These are phyloP conservation scores for Guadua angustifolia DNA, from an alignment of 176 grass and related monocot genomes.

Conservation along the genomic window DNA sequence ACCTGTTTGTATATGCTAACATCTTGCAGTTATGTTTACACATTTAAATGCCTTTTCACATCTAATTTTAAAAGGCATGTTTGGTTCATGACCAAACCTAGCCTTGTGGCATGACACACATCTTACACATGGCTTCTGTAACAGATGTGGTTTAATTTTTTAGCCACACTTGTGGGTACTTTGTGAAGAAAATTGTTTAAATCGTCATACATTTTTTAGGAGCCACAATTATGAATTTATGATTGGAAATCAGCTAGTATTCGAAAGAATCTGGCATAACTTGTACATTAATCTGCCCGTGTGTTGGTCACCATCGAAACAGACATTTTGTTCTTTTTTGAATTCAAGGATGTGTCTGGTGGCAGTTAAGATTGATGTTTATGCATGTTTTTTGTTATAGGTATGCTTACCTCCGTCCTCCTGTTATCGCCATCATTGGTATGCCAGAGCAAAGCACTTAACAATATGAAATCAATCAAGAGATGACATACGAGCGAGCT, in stretches of 20 bases:
- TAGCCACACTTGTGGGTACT: neutral
- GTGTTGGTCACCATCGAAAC: neutral
- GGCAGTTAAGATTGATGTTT: neutral
- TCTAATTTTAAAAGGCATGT: constrained; percentile 13
- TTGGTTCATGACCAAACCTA: constrained; percentile 3
- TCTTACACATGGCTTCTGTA: constrained; percentile 19
- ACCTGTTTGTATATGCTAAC: constrained; percentile 21
- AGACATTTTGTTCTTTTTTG: neutral
- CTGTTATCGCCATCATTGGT: constrained; percentile 26
- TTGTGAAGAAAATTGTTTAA: neutral
- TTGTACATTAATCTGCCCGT: neutral
- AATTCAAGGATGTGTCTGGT: neutral
- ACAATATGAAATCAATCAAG: constrained; percentile 22
- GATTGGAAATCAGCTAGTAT: constrained; percentile 7
- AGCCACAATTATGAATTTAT: constrained; percentile 3
- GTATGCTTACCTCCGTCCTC: neutral
- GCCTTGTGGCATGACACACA: neutral
- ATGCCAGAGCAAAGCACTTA: constrained; percentile 36
- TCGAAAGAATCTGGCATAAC: neutral
- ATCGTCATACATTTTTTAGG: neutral
- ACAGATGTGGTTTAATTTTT: constrained; percentile 1
- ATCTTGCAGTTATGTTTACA: neutral
- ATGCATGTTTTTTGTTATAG: constrained; percentile 26
- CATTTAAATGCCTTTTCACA: neutral
- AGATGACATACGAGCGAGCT: constrained; percentile 14